Evolutionary conservation across 805 yeast genomes (phyloP).

Genomic region (Saccharomycopsis fodiens): DNA sequence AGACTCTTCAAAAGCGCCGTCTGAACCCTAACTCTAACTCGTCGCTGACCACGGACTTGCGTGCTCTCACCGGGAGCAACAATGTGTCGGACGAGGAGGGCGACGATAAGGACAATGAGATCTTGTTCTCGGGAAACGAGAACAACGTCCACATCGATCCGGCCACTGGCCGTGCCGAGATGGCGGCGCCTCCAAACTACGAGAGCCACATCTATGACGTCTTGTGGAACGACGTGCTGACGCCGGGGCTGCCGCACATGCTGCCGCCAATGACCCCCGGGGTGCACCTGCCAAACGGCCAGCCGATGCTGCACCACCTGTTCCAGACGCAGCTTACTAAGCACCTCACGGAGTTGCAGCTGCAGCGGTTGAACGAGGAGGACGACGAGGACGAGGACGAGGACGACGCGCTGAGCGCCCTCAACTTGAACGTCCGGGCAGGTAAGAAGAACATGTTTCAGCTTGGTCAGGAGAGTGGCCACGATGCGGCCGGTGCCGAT

Average conservation of each 20-base stretch:
- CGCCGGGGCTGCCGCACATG: conserved; percentile 38
- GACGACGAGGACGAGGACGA: conserved; percentile 24
- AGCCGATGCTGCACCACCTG: conserved; percentile 18
- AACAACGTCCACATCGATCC: conserved; percentile 20
- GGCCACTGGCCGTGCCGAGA: conserved; percentile 32
- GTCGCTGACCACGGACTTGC: conserved; percentile 11
- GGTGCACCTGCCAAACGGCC: conserved; percentile 23
- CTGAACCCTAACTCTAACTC: conserved; percentile 9
- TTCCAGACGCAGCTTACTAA: conserved; percentile 19
- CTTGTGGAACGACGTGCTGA: conserved; percentile 56
- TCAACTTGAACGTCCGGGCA: background rate
- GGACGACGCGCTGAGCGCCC: conserved; percentile 22
- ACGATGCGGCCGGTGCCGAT: conserved; percentile 21
- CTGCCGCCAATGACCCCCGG: conserved; percentile 22
- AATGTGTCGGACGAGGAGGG: background rate
- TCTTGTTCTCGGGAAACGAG: conserved; percentile 28
- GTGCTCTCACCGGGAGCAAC: background rate
- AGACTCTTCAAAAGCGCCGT: background rate
- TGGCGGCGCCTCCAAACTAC: conserved; percentile 81
- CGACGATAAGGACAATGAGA: conserved; percentile 30
- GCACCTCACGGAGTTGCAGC: conserved; percentile 28
- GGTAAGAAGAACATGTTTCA: background rate
- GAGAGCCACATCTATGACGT: conserved; percentile 76
- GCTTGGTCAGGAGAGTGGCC: conserved; percentile 23
- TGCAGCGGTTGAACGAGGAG: conserved; percentile 40